Evolutionary conservation across 1,139 yeast species (phyloP), one percentile per base, ranked within the genome.

Genomic region (Hyphopichia wangnamkhiaoensis): DNA sequence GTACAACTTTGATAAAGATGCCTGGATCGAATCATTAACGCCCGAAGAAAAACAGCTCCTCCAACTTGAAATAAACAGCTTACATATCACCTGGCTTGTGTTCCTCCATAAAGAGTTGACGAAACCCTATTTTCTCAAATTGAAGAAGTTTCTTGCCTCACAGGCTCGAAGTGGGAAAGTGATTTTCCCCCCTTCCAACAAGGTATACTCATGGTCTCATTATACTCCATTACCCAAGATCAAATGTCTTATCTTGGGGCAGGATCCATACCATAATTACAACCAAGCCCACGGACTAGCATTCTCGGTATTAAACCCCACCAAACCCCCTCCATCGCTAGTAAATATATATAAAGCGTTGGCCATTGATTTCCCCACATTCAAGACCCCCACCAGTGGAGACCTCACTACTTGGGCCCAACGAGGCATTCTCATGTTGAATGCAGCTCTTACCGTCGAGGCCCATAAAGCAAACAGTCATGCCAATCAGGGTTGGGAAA

Each of bases 241-340:
- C 23, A 83, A 81, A 54, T 94, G 94, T 25, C 76, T 93, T 3
- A 74, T 94, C 14, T 68, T 94, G 33, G 99, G 99, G 1, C 99
- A 93, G 59, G 99, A 93, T 59, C 99, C 99, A 0, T 93, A 93
- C 58, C 98, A 94, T 60, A 90, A 90, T 56, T 64, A 63, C 50
- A 86, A 87, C 54, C 98, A 93, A 59, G 99, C 99, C 0, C 98
- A 93, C 55, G 99, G 99, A 0, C 68, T 93, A 21, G 98, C 98
- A 4, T 93, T 93, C 53, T 85, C 95, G 10, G 98, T 93, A 2
- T 72, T 80, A 37, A 84, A 87, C 25, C 96, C 96, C 2, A 72
- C 78, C 0, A 82, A 89, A 1, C 78, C 95, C 0, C 99, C 99
- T 1, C 98, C 99, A 1, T 89, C 97, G 1, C 69, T 93, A 46